Base-by-base conservation (phyloP, 192 early-diverging fungal genomes). In the Coemansia sp. region DNA sequence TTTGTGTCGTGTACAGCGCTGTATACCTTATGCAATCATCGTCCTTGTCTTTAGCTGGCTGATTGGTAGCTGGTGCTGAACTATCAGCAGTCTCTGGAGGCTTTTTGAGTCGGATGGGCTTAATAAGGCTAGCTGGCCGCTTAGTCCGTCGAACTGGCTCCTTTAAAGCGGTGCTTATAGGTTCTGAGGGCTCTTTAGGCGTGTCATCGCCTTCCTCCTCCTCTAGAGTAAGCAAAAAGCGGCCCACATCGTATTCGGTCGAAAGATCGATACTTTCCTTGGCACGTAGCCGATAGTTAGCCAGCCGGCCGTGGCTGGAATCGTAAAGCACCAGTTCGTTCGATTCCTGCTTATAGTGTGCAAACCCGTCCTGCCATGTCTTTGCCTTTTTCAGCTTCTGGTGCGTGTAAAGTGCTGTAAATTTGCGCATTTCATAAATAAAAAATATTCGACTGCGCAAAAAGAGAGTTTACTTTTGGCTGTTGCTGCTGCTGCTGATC, bases 321-420 rank as follows among this genome's bases (percentile, higher is more conserved):
- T 69, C 65, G 37, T 61, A 69, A 12, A 71, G 31, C 16, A 64
- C 52, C 10, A 79, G 34, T 26, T 72, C 69, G 32, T 60, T 52
- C 23, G 62, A 50, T 11, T 72, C 66, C 15, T 34, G 16, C 56
- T 65, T 51, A 36, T 64, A 67, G 50, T 52, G 61, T 11, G 58
- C 60, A 45, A 62, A 43, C 9, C 66, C 76, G 31, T 79, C 76
- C 53, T 79, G 76, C 76, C 76, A 79, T n/a, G 69, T 64, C 63
- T 79, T 79, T 37, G 54, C 61, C 59, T 72, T 79, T 37, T 79
- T 79, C 30, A 39, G 60, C 44, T 79, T 79, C 28, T 79, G 76
- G 47, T 72, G 64, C 11, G 76, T 79, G 47, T 79, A 79, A 5
- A 79, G 48, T 5, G 69, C 76, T 4, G 55, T 53, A 49, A 72